Evolutionary conservation across 257 asterid genomes (phyloP).

Genomic region (Jacaranda mimosifolia): DNA sequence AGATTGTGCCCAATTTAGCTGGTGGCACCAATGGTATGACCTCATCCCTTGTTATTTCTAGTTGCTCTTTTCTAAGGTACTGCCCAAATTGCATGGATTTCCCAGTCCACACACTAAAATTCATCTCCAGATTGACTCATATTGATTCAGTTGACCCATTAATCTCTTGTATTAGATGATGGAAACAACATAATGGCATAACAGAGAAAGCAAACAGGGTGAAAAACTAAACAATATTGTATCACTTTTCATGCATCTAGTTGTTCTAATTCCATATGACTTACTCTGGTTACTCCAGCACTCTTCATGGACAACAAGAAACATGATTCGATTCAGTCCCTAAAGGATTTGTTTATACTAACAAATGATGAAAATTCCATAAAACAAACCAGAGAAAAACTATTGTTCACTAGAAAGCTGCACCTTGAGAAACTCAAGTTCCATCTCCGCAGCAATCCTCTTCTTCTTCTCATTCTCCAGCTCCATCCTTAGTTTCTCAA

Average conservation of each 20-base stretch:
- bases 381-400: neutral
- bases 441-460: slow-evolving; percentile 58
- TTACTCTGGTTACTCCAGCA: too few relatives aligned
- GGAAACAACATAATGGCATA: too few relatives aligned
- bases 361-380: neutral
- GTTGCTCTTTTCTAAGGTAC: slow-evolving; percentile 42
- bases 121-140: too few relatives aligned
- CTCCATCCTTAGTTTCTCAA: slow-evolving; percentile 53
- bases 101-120: slow-evolving; percentile 26
- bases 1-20: slow-evolving; percentile 62
- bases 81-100: slow-evolving; percentile 55
- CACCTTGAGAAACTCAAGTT: slow-evolving; percentile 61
- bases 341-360: too few relatives aligned
- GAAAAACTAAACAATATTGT: too few relatives aligned
- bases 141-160: too few relatives aligned
- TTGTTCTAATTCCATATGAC: too few relatives aligned
- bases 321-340: too few relatives aligned
- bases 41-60: slow-evolving; percentile 38
- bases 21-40: slow-evolving; percentile 51
- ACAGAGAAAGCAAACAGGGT: too few relatives aligned
- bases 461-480: slow-evolving; percentile 69
- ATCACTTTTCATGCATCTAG: too few relatives aligned
- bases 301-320: too few relatives aligned
- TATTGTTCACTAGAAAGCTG: slow-evolving; percentile 40
- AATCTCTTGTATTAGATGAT: too few relatives aligned